Evolutionary conservation across 1,284 basidiomycete species (phyloP).

Genomic region (Gomphus bonarii): DNA sequence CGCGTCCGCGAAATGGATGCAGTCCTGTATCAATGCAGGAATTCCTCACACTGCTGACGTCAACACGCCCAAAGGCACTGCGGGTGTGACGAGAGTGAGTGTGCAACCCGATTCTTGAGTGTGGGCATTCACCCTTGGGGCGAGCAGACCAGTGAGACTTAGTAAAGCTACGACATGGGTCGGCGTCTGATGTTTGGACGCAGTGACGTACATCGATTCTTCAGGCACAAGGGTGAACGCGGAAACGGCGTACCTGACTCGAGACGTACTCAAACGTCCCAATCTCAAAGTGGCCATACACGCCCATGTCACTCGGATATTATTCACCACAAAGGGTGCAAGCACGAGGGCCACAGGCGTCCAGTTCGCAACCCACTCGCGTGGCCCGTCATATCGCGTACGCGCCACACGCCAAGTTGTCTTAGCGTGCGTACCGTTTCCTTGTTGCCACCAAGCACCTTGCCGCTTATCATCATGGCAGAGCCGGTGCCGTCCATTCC

Average conservation of each 20-base stretch:
- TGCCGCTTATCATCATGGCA: slow-evolving; percentile 19
- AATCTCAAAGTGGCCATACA: slow-evolving; percentile 51
- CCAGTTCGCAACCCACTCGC: slow-evolving; percentile 37
- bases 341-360: slow-evolving; percentile 42
- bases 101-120: not conserved
- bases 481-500: slow-evolving; percentile 53
- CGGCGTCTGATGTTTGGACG: not conserved
- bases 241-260: slow-evolving; percentile 55
- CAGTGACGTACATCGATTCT: slow-evolving; percentile 56
- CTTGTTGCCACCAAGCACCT: not conserved
- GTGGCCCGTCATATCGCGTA: slow-evolving; percentile 27
- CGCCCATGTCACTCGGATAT: slow-evolving; percentile 42
- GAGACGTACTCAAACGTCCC: slow-evolving; percentile 45
- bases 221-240: slow-evolving; percentile 43
- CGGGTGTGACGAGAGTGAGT: slow-evolving; percentile 43
- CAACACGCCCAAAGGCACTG: slow-evolving; percentile 36
- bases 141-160: not conserved
- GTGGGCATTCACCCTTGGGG: not conserved
- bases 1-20: slow-evolving; percentile 32
- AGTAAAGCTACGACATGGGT: not conserved
- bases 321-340: slow-evolving; percentile 22
- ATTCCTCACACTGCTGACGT: slow-evolving; percentile 41
- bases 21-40: slow-evolving; percentile 36
- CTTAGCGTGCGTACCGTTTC: slow-evolving; percentile 31
- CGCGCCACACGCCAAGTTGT: slow-evolving; percentile 49